Conservation (phyloP, 768 basidiomycete species). For the Exsudoporus frostii region DNA sequence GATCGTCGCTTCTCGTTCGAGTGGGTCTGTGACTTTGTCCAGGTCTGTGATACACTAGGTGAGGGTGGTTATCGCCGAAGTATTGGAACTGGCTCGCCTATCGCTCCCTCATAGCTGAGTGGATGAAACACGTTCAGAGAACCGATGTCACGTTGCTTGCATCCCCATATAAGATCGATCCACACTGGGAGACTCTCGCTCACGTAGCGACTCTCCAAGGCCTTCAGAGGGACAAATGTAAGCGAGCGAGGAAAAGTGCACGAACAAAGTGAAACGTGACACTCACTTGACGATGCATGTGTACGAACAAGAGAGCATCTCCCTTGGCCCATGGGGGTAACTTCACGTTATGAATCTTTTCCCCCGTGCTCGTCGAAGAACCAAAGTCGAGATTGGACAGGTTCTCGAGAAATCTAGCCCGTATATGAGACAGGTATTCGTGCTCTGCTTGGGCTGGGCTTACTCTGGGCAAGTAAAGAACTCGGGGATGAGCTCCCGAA, state of each 20-base stretch:
- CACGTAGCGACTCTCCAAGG: slow-evolving; percentile 83
- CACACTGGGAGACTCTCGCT: slow-evolving; percentile 81
- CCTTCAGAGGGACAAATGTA: slow-evolving; percentile 39
- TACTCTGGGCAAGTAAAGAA: slow-evolving; percentile 84
- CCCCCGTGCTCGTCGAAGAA: slow-evolving; percentile 64
- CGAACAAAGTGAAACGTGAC: not conserved
- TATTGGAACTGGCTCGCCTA: slow-evolving; percentile 44
- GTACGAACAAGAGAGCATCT: slow-evolving; percentile 81
- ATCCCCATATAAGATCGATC: slow-evolving; percentile 95
- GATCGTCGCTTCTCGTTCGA: slow-evolving; percentile 88
- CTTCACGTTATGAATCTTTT: slow-evolving; percentile 83
- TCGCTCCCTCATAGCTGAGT: slow-evolving; percentile 87
- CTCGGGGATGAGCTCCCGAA: slow-evolving; percentile 89
- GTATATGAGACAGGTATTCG: not conserved
- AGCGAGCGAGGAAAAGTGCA: not conserved
- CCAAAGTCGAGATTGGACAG: slow-evolving; percentile 78
- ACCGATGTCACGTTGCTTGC: slow-evolving; percentile 73
- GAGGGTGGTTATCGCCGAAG: not conserved
- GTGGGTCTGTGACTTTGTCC: slow-evolving; percentile 79
- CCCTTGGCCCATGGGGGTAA: slow-evolving; percentile 87
- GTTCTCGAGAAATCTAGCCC: slow-evolving; percentile 78
- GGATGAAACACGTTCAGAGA: slow-evolving; percentile 90
- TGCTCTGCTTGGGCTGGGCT: not conserved
- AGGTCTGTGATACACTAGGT: slow-evolving; percentile 50
- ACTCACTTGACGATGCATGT: slow-evolving; percentile 68